These are phyloP conservation scores for Penicillium sp. DNA, from an alignment of 2,329 filamentous ascomycete species.

Conservation along the genomic window DNA sequence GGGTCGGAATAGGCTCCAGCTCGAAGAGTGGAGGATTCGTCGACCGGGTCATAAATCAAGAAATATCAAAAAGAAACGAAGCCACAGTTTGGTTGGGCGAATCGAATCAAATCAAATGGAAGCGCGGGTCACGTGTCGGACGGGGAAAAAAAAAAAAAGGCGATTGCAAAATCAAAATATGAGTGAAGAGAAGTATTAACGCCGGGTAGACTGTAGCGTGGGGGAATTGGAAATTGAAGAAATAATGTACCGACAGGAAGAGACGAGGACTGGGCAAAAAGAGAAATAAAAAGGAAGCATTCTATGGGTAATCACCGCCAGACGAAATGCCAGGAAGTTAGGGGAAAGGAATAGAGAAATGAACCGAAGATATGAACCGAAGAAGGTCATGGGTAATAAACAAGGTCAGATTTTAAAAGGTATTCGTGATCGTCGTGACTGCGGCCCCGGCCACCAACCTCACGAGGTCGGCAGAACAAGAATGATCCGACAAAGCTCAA, in stretches of 20 bases:
- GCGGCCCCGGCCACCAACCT: constrained; percentile 25
- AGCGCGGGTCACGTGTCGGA: constrained; percentile 2
- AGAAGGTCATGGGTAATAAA: constrained; percentile 30
- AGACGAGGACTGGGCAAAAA: constrained; percentile 30
- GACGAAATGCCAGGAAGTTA: constrained; percentile 42
- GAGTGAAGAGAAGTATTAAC: constrained; percentile 27
- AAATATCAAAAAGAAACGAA: constrained; percentile 1
- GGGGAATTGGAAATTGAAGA: constrained; percentile 29
- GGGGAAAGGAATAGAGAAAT: constrained; percentile 33
- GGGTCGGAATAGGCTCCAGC: neutral
- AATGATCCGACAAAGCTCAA: constrained; percentile 18
- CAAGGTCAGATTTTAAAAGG: constrained; percentile 30
- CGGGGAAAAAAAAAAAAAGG: constrained; percentile 13
- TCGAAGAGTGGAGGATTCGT: neutral
- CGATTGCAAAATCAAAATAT: constrained; percentile 20
- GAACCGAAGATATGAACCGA: constrained; percentile 44
- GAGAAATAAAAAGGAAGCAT: constrained; percentile 34
- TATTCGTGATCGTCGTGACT: constrained; percentile 44
- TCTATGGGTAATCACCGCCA: constrained; percentile 45
- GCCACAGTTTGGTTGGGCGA: neutral
- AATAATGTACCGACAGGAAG: constrained; percentile 38
- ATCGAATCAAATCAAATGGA: constrained; percentile 2
- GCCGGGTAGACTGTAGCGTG: constrained; percentile 17
- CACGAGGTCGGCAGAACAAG: neutral
- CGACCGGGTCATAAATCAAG: neutral